A percentile compares a stretch with the other conserved stretches of the same genome.
Evolutionary conservation across 371 early-diverging fungal species (phyloP).

Genomic region (Apophysomyces variabilis): DNA sequence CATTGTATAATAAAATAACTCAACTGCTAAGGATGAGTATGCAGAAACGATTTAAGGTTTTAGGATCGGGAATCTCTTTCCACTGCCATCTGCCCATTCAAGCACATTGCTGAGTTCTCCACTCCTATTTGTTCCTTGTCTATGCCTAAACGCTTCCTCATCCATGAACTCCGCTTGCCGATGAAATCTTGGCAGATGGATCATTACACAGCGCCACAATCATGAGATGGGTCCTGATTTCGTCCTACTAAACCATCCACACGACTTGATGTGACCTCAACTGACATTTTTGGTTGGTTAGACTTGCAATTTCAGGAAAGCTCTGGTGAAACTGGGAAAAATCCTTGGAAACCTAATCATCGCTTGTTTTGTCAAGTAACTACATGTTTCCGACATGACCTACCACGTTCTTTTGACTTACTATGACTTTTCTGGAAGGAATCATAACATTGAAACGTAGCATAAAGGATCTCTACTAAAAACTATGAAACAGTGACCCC

Average conservation of each 20-base stretch:
- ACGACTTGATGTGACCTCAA: background rate
- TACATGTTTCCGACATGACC: too few relatives aligned
- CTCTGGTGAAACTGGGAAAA: background rate
- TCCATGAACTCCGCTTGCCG: background rate
- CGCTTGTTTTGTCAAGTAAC: too few relatives aligned
- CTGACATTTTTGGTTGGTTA: background rate
- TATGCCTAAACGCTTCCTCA: background rate
- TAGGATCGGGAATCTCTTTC: background rate
- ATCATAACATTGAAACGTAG: too few relatives aligned
- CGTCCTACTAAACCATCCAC: slow-evolving; percentile 1
- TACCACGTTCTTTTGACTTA: too few relatives aligned
- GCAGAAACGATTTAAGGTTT: background rate
- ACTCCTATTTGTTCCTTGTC: background rate
- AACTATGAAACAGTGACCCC: too few relatives aligned
- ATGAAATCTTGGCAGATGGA: background rate
- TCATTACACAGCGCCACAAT: slow-evolving; percentile 5
- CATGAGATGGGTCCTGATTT: background rate
- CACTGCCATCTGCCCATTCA: background rate
- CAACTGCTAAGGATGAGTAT: background rate
- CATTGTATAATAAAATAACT: slow-evolving; percentile 2
- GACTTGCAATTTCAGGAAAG: too few relatives aligned
- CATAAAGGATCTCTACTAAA: too few relatives aligned
- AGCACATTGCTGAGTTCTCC: background rate
- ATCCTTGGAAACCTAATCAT: too few relatives aligned
- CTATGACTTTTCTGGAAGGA: too few relatives aligned